Conservation (phyloP, 768 basidiomycete genomes). For the Solioccasus polychromus region DNA sequence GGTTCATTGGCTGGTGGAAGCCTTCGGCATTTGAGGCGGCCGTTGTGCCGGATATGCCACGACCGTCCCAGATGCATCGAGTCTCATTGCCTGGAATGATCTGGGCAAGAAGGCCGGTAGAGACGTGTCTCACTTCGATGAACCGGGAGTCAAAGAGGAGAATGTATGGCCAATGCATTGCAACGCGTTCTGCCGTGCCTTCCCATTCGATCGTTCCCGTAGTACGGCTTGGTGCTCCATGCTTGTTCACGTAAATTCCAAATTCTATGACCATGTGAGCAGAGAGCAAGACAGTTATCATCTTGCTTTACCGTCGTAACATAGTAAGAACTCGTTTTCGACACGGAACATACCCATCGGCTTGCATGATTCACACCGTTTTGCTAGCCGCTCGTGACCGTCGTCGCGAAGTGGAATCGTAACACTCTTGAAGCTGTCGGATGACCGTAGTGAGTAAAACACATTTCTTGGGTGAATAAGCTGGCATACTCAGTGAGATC, state of each 20-base stretch:
- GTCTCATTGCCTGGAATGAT: constrained; percentile 81
- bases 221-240: constrained; percentile 78
- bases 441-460: background rate
- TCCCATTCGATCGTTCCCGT: constrained; percentile 90
- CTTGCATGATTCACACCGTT: constrained; percentile 75
- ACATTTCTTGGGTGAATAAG: background rate
- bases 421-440: constrained; percentile 83
- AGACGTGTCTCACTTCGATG: constrained; percentile 85
- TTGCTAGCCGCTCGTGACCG: constrained; percentile 65
- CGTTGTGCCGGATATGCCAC: constrained; percentile 37
- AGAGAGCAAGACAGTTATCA: background rate
- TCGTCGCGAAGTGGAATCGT: constrained; percentile 86
- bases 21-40: constrained; percentile 32
- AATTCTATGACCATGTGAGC: constrained; percentile 55
- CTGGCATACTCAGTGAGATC: constrained; percentile 80
- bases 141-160: constrained; percentile 86
- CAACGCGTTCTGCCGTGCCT: constrained; percentile 83
- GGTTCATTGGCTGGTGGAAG: constrained; percentile 43
- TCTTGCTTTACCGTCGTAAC: constrained; percentile 71
- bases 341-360: constrained; percentile 90
- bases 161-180: constrained; percentile 86
- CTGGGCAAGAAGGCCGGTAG: constrained; percentile 75
- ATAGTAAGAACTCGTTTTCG: constrained; percentile 86
- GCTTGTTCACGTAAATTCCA: constrained; percentile 87
- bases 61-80: constrained; percentile 89